Evolutionary conservation across 768 basidiomycete genomes (phyloP).

Genomic region (Mrakia gelida): DNA sequence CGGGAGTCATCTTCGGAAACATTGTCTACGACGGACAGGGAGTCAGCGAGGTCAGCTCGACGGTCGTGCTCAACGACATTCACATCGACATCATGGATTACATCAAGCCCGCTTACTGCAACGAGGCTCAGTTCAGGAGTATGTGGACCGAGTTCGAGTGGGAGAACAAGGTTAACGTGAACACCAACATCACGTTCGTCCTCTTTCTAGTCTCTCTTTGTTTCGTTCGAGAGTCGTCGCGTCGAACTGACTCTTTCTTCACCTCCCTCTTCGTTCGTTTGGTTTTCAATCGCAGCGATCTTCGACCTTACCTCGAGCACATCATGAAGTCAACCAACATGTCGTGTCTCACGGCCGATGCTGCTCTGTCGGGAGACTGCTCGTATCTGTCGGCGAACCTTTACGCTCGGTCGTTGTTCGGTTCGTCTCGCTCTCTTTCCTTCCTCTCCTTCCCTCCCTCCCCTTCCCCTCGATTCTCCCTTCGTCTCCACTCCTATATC

Average conservation of each 20-base stretch:
- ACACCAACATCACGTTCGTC: constrained; percentile 71
- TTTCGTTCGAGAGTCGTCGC: background rate
- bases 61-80: constrained; percentile 90
- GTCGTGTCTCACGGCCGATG: constrained; percentile 89
- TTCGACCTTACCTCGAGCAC: constrained; percentile 83
- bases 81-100: constrained; percentile 99
- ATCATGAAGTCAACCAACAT: constrained; percentile 98
- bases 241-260: background rate
- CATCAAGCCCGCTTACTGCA: constrained; percentile 93
- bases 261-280: background rate
- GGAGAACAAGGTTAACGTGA: constrained; percentile 98
- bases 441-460: background rate
- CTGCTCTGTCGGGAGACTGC: constrained; percentile 85
- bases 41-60: constrained; percentile 62
- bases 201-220: background rate
- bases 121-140: constrained; percentile 88
- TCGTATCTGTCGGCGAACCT: constrained; percentile 95
- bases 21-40: constrained; percentile 92
- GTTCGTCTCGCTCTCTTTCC: constrained; percentile 49
- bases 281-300: constrained; percentile 53
- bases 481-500: too few relatives aligned
- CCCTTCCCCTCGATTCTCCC: too few relatives aligned
- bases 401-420: constrained; percentile 91
- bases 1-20: constrained; percentile 96
- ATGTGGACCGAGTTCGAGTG: constrained; percentile 99